phyloP scores from a whole-genome alignment of 75 land plant species.

The Cryptomeria japonica region DNA sequence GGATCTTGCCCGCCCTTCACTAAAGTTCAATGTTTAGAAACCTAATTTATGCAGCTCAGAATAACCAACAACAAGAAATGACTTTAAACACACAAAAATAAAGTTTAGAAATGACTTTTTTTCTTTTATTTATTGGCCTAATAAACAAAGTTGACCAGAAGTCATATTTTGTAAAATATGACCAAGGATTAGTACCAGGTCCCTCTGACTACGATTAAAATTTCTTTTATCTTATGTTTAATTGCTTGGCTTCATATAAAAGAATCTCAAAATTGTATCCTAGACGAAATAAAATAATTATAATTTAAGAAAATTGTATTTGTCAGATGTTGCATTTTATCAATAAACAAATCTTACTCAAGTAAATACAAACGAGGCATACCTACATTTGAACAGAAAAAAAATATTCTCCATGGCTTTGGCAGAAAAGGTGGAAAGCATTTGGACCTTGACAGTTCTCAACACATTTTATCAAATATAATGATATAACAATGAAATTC shows the following conservation, averaged over 20 bases:
- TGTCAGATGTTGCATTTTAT: not conserved
- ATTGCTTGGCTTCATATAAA: not conserved
- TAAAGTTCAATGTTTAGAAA: not conserved
- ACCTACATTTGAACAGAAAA: not conserved
- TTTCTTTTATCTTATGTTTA: not conserved
- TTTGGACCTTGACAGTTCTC: not conserved
- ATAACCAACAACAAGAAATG: not conserved
- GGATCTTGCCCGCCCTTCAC: not conserved
- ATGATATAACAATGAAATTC: not conserved
- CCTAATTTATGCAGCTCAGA: not conserved
- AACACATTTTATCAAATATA: not conserved
- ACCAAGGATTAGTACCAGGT: not conserved
- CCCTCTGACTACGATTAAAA: not conserved
- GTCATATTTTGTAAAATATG: not conserved
- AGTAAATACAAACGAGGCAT: not conserved
- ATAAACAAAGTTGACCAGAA: not conserved
- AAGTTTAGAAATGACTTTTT: not conserved
- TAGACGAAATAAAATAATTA: not conserved
- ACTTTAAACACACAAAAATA: not conserved
- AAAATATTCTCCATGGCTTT: not conserved
- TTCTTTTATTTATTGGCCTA: not conserved
- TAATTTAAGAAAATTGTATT: not conserved
- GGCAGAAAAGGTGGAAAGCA: not conserved
- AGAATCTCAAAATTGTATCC: not conserved
- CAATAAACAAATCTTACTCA: not conserved